These are phyloP conservation scores for Zygosaccharomyces lentus DNA, from an alignment of 805 yeast genomes.

Conservation along the genomic window DNA sequence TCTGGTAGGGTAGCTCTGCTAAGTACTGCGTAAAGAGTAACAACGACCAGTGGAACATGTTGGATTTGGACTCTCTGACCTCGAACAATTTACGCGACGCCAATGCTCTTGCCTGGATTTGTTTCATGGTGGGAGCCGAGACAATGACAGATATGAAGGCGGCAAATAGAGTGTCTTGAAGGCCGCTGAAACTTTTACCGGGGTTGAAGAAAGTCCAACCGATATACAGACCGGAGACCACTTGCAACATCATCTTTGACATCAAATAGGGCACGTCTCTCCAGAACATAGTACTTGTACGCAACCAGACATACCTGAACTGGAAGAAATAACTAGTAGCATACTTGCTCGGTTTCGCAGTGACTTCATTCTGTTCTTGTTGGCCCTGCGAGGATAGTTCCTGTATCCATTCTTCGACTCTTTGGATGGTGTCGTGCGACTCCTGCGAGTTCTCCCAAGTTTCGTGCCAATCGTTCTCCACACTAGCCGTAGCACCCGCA, in stretches of 20 bases:
- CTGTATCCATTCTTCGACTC: constrained; percentile 29
- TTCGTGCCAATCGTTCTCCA: constrained; percentile 53
- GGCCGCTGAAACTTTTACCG: constrained; percentile 47
- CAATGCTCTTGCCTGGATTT: constrained; percentile 57
- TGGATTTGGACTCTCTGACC: constrained; percentile 65
- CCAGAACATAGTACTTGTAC: constrained; percentile 46
- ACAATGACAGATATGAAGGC: constrained; percentile 55
- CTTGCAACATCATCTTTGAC: constrained; percentile 50
- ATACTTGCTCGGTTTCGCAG: constrained; percentile 16
- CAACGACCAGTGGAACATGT: constrained; percentile 68
- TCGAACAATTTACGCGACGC: constrained; percentile 59
- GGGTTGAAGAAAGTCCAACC: constrained; percentile 71
- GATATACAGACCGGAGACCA: constrained; percentile 54
- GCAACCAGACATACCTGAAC: constrained; percentile 37
- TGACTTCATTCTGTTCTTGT: constrained; percentile 12
- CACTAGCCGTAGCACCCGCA: constrained; percentile 43
- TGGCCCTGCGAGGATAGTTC: constrained; percentile 16
- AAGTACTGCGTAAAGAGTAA: constrained; percentile 50
- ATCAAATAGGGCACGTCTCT: constrained; percentile 58
- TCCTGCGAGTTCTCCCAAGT: constrained; percentile 51
- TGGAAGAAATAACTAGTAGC: constrained; percentile 44
- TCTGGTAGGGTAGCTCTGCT: constrained; percentile 59
- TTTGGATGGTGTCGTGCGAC: constrained; percentile 27
- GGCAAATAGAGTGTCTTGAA: constrained; percentile 57
- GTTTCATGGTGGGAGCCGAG: constrained; percentile 54